phyloP scores from a whole-genome alignment of 169 alveolate species.

The Cryptosporidium andersoni region DNA sequence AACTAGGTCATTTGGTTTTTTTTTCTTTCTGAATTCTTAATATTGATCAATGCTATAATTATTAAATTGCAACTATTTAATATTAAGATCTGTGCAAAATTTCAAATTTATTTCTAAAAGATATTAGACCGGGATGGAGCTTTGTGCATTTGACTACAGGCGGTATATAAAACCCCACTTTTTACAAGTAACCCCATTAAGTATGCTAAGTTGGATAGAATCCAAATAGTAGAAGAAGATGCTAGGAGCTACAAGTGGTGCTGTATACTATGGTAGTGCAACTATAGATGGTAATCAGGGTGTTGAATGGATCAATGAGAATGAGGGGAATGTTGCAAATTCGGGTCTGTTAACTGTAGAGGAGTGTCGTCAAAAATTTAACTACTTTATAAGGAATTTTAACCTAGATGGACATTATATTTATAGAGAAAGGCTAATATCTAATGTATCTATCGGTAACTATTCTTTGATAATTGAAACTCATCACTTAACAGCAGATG shows the following conservation, averaged over 20 bases:
- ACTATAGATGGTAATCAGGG: neutral
- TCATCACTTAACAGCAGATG: constrained; percentile 81
- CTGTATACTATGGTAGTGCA: constrained; percentile 43
- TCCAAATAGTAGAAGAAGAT: no score
- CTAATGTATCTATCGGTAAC: constrained; percentile 62
- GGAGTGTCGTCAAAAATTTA: constrained; percentile 54
- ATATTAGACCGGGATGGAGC: no score
- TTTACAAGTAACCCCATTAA: no score
- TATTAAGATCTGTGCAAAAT: no score
- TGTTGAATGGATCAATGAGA: constrained; percentile 29
- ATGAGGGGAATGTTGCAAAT: neutral
- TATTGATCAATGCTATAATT: no score
- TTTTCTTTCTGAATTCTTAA: no score
- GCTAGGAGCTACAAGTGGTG: neutral
- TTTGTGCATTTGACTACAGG: no score
- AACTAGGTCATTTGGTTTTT: no score
- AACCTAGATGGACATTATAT: constrained; percentile 67
- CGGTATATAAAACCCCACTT: no score
- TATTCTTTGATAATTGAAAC: constrained; percentile 68
- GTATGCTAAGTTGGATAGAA: no score
- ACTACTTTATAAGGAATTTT: constrained; percentile 69
- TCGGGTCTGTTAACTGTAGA: constrained; percentile 21
- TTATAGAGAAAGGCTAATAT: constrained; percentile 73
- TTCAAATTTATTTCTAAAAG: no score
- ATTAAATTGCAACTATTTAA: no score